Evolutionary conservation across 1,284 basidiomycete species (phyloP).

Genomic region (Xanthoconium separans): DNA sequence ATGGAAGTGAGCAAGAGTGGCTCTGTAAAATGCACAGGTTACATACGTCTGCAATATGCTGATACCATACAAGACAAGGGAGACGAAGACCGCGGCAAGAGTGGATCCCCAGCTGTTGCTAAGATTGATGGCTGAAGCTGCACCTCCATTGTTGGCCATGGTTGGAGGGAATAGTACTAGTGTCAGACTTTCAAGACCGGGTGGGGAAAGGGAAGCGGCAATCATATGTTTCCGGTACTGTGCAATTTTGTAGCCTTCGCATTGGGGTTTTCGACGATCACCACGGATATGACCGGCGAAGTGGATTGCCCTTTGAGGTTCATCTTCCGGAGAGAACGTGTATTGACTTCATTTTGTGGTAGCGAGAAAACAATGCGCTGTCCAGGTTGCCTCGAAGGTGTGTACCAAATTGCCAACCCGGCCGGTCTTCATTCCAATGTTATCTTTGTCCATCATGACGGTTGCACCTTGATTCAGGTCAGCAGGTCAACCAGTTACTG

Average conservation of each 20-base stretch:
- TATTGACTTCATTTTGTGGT: not conserved
- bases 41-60: constrained; percentile 29
- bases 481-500: not conserved
- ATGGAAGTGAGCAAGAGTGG: not conserved
- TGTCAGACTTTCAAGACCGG: not conserved
- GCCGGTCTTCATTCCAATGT: not conserved
- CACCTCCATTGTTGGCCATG: constrained; percentile 11
- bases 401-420: not conserved
- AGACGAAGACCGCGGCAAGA: constrained; percentile 23
- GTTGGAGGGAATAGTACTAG: not conserved
- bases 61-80: constrained; percentile 25
- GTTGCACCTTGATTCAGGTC: not conserved
- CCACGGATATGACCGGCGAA: constrained; percentile 9
- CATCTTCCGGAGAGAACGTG: not conserved
- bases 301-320: not conserved
- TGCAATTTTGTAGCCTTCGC: constrained; percentile 9
- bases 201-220: not conserved
- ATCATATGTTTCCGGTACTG: not conserved
- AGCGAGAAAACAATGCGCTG: not conserved
- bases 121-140: constrained; percentile 11
- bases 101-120: constrained; percentile 23
- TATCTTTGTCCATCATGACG: not conserved
- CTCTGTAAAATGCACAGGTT: not conserved
- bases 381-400: not conserved
- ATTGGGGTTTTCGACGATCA: constrained; percentile 7